Base-by-base conservation (phyloP, 2,329 filamentous ascomycete genomes). In the Cyphellophora europaea region DNA sequence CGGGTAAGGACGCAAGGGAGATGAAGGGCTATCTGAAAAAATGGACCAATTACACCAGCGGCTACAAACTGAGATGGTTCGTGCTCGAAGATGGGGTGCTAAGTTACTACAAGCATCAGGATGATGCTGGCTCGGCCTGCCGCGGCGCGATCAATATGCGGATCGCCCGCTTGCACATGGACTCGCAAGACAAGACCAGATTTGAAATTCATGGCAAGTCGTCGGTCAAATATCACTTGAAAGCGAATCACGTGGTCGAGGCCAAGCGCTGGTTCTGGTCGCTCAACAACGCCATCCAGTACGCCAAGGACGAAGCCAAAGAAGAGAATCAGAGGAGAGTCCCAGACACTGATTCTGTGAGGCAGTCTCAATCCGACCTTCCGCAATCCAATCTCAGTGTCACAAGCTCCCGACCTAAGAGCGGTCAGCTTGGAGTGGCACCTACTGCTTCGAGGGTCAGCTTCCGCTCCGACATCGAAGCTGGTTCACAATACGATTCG, bases 21-120 rank as follows among this genome's bases (percentile, higher is more conserved):
- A 96, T 98, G 84, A 95, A 93, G 64, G 91, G 91, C 5, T 98
- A 96, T 57, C 68, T 98, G 37, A 96, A 95, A 64, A 98, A 98
- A 59, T 98, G 91, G 91, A 98, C 91, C 31, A 98, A 98, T 57
- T 98, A 98, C 57, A 88, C 89, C 14, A 88, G 84, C 54, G 91
- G 91, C 6, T 98, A 95, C 64, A 94, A 98, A 63, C 61, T 98
- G 44, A 74, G 91, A 41, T 98, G 89, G 88, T 98, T 98, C 55
- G 91, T 96, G 11, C 74, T 98, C 6, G 91, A 98, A 56, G 91
- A 98, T 55, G 91, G 91, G 10, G 89, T 98, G 10, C 62, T 98
- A 47, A 96, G 91, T 60, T 98, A 98, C 64, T 98, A 96, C 67
- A 98, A 98, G 63, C 86, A 96, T 57, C 91, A 98, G 62, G 91